Percentiles rank a stretch among this genome's conserved stretches.
These are phyloP conservation scores for Xylaria flabelliformis DNA, from an alignment of 495 filamentous ascomycete genomes.

Conservation along the genomic window DNA sequence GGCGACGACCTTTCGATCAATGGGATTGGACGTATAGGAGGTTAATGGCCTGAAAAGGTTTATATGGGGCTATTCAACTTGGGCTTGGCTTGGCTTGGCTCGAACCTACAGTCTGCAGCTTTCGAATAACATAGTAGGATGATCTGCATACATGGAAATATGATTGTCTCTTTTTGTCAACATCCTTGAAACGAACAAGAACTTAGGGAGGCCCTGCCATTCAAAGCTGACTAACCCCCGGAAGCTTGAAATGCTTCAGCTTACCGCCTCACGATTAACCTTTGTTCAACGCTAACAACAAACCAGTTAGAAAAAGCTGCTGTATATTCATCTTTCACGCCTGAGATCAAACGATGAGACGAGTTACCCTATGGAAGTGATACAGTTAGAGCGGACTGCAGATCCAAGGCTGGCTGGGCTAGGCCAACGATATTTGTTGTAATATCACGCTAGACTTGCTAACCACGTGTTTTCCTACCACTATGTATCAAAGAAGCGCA, in stretches of 20 bases:
- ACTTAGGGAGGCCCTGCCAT: not conserved
- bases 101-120: not conserved
- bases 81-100: slow-evolving; percentile 11
- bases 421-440: not conserved
- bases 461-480: not conserved
- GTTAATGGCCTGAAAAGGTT: not conserved
- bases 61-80: not conserved
- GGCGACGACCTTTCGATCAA: not conserved
- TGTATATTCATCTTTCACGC: not conserved
- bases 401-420: not conserved
- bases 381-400: not conserved
- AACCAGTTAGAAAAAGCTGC: not conserved
- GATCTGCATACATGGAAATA: not conserved
- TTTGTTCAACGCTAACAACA: not conserved
- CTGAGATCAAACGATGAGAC: not conserved
- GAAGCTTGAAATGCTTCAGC: not conserved
- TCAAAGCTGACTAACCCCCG: not conserved
- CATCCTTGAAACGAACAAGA: slow-evolving; percentile 11
- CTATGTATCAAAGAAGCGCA: not conserved
- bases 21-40: not conserved
- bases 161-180: slow-evolving; percentile 10
- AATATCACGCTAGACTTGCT: not conserved
- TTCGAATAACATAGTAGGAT: not conserved
- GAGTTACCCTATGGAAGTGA: not conserved
- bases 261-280: not conserved